phyloP scores from a whole-genome alignment of 306 rosid genomes.

The Clitoria ternatea region DNA sequence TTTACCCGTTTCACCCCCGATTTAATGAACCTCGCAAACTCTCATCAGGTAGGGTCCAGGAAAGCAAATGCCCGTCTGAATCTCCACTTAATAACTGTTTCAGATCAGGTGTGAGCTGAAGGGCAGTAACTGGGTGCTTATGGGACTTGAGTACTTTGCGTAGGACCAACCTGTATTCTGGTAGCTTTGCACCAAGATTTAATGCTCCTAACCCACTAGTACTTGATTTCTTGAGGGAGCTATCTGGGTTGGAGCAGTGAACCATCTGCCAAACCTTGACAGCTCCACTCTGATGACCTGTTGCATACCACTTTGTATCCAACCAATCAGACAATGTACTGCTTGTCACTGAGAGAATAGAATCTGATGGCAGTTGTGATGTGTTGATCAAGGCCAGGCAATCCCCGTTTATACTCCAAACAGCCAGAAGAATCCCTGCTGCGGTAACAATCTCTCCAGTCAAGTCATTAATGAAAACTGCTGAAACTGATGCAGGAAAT shows the following conservation, averaged over 20 bases:
- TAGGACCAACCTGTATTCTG: slow-evolving; percentile 76
- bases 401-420: slow-evolving; percentile 98
- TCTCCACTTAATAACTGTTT: slow-evolving; percentile 95
- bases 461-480: slow-evolving; percentile 87
- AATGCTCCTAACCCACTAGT: slow-evolving; percentile 43
- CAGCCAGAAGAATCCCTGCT: slow-evolving; percentile 88
- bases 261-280: slow-evolving; percentile 98
- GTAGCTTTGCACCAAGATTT: slow-evolving; percentile 49
- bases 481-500: slow-evolving; percentile 84
- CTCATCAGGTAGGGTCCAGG: slow-evolving; percentile 91
- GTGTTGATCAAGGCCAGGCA: slow-evolving; percentile 88
- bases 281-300: slow-evolving; percentile 99
- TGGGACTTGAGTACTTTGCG: slow-evolving; percentile 85
- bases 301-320: slow-evolving; percentile 93
- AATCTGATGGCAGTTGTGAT: slow-evolving; percentile 96
- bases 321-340: slow-evolving; percentile 88
- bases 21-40: slow-evolving; percentile 61
- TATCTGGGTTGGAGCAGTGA: slow-evolving; percentile 56
- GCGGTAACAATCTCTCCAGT: slow-evolving; percentile 96
- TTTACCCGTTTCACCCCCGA: slow-evolving; percentile 56
- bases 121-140: slow-evolving; percentile 87
- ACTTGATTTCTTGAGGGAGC: slow-evolving; percentile 54
- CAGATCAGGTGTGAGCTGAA: slow-evolving; percentile 70
- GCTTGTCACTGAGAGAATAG: slow-evolving; percentile 83
- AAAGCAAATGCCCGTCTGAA: slow-evolving; percentile 75